These are phyloP conservation scores for Extremus antarcticus DNA, from an alignment of 495 filamentous ascomycete genomes.

Conservation along the genomic window DNA sequence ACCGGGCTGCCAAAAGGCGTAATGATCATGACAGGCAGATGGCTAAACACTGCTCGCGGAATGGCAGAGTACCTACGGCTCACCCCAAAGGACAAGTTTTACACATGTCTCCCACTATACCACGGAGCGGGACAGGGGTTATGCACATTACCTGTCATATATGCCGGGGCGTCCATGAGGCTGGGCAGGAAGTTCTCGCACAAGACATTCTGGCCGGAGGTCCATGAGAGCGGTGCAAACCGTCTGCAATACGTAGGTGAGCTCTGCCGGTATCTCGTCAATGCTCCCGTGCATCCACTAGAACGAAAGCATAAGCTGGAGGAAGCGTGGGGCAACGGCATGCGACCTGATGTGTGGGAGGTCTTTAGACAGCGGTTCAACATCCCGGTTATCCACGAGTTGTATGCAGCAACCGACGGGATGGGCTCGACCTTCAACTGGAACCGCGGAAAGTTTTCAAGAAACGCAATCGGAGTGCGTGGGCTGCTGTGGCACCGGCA, in stretches of 20 bases:
- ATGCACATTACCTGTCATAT: constrained; percentile 35
- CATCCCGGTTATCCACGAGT: constrained; percentile 70
- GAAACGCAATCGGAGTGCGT: constrained; percentile 64
- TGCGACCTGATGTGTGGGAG: constrained; percentile 91
- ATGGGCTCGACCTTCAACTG: constrained; percentile 64
- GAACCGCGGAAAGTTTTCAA: constrained; percentile 66
- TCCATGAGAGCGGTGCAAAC: constrained; percentile 61
- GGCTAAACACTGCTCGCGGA: constrained; percentile 4
- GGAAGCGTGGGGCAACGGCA: constrained; percentile 81
- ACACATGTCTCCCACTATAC: constrained; percentile 92
- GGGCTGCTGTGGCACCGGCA: constrained; percentile 21
- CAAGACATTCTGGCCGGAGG: constrained; percentile 73
- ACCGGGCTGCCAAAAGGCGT: constrained; percentile 89
- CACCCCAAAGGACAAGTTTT: constrained; percentile 55
- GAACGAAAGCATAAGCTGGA: constrained; percentile 70
- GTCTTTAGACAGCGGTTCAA: constrained; percentile 78
- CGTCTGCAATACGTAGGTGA: constrained; percentile 94
- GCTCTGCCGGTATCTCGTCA: constrained; percentile 80
- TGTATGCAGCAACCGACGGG: constrained; percentile 85
- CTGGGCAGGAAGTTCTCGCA: constrained; percentile 76
- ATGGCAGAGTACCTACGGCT: constrained; percentile 35
- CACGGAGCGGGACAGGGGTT: constrained; percentile 63
- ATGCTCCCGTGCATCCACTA: constrained; percentile 55
- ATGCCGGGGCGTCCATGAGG: constrained; percentile 51
- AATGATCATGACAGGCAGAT: constrained; percentile 42